Evolutionary conservation across 2,329 filamentous ascomycete species (phyloP).

Genomic region (Thermomyces lanuginosus): DNA sequence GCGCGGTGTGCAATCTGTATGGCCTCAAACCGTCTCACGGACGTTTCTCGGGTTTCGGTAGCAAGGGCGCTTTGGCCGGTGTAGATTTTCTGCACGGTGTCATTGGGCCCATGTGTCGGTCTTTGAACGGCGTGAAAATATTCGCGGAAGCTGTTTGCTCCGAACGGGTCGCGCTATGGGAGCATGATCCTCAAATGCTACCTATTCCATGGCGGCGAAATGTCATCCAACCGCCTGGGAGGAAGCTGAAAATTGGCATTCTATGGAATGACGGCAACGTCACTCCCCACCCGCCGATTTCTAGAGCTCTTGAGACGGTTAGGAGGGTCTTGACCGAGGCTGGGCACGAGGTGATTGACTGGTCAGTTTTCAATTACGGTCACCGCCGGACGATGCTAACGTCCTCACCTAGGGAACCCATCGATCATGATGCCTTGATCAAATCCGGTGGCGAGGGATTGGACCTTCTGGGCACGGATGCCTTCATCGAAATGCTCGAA

Average conservation of each 20-base stretch:
- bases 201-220: slow-evolving; percentile 27
- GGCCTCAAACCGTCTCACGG: slow-evolving; percentile 20
- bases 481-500: slow-evolving; percentile 11
- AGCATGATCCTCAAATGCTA: slow-evolving; percentile 19
- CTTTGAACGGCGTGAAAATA: slow-evolving; percentile 13
- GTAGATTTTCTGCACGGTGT: slow-evolving; percentile 14
- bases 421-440: background rate
- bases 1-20: slow-evolving; percentile 19
- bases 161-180: slow-evolving; percentile 17
- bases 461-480: slow-evolving; percentile 5
- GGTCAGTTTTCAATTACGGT: background rate
- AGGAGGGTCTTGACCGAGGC: background rate
- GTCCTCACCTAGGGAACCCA: background rate
- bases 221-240: no score
- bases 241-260: slow-evolving; percentile 4
- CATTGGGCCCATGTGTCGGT: slow-evolving; percentile 15
- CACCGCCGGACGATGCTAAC: background rate
- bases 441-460: background rate
- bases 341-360: background rate
- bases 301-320: slow-evolving; percentile 1
- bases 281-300: slow-evolving; percentile 3
- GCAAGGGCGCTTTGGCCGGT: slow-evolving; percentile 9
- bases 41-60: slow-evolving; percentile 17
- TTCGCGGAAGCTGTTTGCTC: slow-evolving; percentile 21
- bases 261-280: slow-evolving; percentile 2